A percentile compares a stretch with the other conserved stretches of the same genome.
These are phyloP conservation scores for Secale cereale DNA, from an alignment of 176 grass and related monocot species.

Conservation along the genomic window DNA sequence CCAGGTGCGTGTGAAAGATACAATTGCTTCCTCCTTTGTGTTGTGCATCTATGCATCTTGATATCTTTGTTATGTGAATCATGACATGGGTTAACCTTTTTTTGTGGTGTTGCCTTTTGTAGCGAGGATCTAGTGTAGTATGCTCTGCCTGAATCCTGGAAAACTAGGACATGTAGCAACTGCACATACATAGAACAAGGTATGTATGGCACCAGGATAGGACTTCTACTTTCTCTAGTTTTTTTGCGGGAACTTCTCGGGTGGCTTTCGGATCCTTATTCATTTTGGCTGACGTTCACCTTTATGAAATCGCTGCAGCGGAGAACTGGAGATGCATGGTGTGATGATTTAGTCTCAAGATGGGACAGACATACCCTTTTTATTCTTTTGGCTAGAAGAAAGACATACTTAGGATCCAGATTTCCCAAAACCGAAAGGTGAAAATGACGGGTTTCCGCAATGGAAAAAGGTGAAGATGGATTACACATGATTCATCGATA, in stretches of 20 bases:
- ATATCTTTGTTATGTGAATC: neutral
- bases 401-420: neutral
- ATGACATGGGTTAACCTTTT: neutral
- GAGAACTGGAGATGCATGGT: neutral
- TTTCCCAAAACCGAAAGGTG: neutral
- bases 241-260: too few species aligned
- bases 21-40: neutral
- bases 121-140: constrained; percentile 34
- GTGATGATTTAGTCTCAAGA: neutral
- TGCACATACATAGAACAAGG: constrained; percentile 2
- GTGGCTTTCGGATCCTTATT: neutral
- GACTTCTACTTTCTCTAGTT: neutral
- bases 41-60: neutral
- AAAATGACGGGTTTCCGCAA: neutral
- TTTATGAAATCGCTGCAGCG: neutral
- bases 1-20: constrained; percentile 7
- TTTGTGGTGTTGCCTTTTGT: neutral
- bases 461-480: neutral
- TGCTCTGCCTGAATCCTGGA: constrained; percentile 20
- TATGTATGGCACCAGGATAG: neutral
- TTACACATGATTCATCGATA: neutral
- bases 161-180: neutral
- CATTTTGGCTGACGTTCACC: neutral
- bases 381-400: neutral
- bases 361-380: neutral